Evolutionary conservation across 148 eudicot species (phyloP).

Genomic region (Polygonum maritimum): DNA sequence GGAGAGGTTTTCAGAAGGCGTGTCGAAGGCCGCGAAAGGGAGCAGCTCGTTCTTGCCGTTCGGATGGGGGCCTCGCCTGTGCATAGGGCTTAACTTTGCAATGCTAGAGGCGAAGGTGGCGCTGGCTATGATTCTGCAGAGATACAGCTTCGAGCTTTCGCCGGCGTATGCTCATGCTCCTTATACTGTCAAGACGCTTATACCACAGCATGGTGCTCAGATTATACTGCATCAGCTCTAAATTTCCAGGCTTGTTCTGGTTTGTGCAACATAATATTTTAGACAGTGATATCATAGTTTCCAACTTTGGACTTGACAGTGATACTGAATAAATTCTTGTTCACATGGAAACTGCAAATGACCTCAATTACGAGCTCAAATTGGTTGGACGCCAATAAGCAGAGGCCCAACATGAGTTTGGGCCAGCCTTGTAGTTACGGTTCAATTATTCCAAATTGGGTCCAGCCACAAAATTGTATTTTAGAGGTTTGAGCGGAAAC

Average conservation of each 20-base stretch:
- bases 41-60: slow-evolving; percentile 21
- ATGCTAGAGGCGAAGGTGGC: slow-evolving; percentile 19
- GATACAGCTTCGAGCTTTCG: slow-evolving; percentile 14
- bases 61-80: slow-evolving; percentile 32
- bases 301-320: too few relatives aligned
- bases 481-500: too few relatives aligned
- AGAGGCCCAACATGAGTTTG: too few relatives aligned
- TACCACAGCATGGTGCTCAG: slow-evolving; percentile 21
- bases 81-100: slow-evolving; percentile 21
- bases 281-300: too few relatives aligned
- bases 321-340: too few relatives aligned
- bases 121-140: slow-evolving; percentile 16
- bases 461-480: too few relatives aligned
- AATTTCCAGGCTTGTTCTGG: background rate
- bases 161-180: slow-evolving; percentile 21
- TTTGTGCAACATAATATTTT: background rate
- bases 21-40: slow-evolving; percentile 24
- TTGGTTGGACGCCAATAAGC: too few relatives aligned
- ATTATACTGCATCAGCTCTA: slow-evolving; percentile 10
- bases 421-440: too few relatives aligned
- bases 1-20: slow-evolving; percentile 29
- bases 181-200: background rate
- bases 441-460: too few relatives aligned
- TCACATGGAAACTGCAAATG: too few relatives aligned
- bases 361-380: too few relatives aligned